Evolutionary conservation across 2,329 filamentous ascomycete species (phyloP).

Genomic region (Calonectria pauciramosa): DNA sequence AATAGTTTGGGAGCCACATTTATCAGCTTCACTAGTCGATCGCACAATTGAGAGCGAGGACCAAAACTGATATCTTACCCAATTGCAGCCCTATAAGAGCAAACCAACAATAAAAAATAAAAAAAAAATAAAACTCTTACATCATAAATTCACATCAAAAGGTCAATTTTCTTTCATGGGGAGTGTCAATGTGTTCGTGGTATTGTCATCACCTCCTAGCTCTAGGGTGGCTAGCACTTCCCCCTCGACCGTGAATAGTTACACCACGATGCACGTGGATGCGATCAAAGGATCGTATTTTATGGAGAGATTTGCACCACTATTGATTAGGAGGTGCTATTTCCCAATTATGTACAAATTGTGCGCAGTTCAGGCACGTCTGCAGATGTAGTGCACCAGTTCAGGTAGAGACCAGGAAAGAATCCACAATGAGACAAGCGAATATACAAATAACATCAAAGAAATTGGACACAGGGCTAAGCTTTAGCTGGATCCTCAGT

Average conservation of each 20-base stretch:
- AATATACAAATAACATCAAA: background rate
- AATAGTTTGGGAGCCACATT: background rate
- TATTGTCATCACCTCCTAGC: background rate
- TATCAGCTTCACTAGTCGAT: background rate
- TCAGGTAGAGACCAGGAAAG: background rate
- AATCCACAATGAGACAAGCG: background rate
- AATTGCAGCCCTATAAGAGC: background rate
- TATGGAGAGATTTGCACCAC: background rate
- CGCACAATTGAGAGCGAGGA: background rate
- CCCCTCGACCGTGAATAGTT: background rate
- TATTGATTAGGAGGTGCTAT: background rate
- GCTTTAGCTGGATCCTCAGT: background rate
- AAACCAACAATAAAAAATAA: background rate
- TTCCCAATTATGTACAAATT: background rate
- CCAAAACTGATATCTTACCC: background rate
- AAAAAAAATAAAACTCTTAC: background rate
- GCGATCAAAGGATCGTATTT: background rate
- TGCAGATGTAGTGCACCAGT: background rate
- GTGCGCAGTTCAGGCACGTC: background rate
- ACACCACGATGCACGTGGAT: background rate
- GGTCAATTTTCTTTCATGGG: background rate
- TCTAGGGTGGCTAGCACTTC: background rate
- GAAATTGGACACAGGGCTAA: background rate
- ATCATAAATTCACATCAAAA: background rate
- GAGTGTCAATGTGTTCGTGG: background rate